These are phyloP conservation scores for Colletotrichum sp. DNA, from an alignment of 2,329 filamentous ascomycete species.

Conservation along the genomic window DNA sequence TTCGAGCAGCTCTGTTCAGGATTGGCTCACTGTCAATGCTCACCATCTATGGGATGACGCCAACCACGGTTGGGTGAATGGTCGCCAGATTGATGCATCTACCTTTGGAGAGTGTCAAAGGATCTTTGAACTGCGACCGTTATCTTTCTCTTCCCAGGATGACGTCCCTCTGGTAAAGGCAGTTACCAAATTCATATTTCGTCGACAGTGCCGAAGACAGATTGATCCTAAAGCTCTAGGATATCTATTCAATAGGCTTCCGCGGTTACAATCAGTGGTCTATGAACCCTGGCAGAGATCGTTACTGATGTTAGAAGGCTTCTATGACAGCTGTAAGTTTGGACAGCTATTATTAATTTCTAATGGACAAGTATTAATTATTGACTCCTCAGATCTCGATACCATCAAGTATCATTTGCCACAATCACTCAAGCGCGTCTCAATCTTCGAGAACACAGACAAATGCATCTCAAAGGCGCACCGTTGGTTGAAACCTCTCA, in stretches of 20 bases:
- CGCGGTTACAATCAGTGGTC: conserved; percentile 30
- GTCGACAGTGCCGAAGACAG: conserved; percentile 37
- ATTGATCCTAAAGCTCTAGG: conserved; percentile 22
- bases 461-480: conserved; percentile 8
- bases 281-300: conserved; percentile 39
- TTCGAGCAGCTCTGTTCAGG: background rate
- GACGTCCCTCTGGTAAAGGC: conserved; percentile 27
- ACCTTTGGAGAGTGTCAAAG: conserved; percentile 25
- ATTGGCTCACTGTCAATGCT: background rate
- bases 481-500: background rate
- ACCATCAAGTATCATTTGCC: conserved; percentile 24
- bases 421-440: conserved; percentile 26
- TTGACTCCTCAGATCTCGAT: background rate
- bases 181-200: conserved; percentile 35
- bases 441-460: conserved; percentile 33
- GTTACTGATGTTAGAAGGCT: conserved; percentile 6
- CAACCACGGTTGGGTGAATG: conserved; percentile 34
- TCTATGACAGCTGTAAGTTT: conserved; percentile 26
- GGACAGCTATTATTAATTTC: background rate
- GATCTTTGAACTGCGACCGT: conserved; percentile 27
- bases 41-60: conserved; percentile 26
- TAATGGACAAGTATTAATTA: background rate
- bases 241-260: conserved; percentile 27
- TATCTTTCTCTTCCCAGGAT: background rate
- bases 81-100: conserved; percentile 28